Conservation (phyloP, 371 early-diverging fungal species). For the Mortierella sp. region DNA sequence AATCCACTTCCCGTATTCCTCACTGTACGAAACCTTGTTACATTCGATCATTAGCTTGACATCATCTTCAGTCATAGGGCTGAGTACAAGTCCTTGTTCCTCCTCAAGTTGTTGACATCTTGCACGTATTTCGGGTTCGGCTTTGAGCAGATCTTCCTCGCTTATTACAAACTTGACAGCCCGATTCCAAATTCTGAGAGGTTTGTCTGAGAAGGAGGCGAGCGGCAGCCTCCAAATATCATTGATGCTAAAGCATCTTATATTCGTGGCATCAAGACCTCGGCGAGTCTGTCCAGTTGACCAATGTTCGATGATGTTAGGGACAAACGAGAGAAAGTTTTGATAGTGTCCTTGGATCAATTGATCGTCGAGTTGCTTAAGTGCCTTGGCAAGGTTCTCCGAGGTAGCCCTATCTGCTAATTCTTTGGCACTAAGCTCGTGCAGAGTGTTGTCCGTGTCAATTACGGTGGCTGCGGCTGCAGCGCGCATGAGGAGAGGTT, state of each 20-base stretch:
- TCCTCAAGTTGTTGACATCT: constrained; percentile 22
- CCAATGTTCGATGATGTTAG: constrained; percentile 6
- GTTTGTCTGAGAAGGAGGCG: not conserved
- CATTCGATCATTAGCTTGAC: constrained; percentile 26
- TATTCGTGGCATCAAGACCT: not conserved
- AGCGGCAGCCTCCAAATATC: constrained; percentile 31
- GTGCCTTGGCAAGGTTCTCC: not conserved
- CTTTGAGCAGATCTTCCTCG: constrained; percentile 27
- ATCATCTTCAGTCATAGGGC: constrained; percentile 34
- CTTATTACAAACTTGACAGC: constrained; percentile 42
- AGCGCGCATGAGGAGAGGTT: constrained; percentile 17
- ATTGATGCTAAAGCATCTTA: constrained; percentile 28
- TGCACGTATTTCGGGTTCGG: constrained; percentile 11
- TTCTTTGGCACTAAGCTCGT: not conserved
- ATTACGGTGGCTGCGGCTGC: constrained; percentile 4
- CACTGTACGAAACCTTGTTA: constrained; percentile 25
- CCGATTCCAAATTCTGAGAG: not conserved
- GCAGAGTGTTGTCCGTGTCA: not conserved
- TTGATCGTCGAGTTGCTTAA: constrained; percentile 12
- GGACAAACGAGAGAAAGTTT: constrained; percentile 18
- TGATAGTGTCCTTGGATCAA: constrained; percentile 15
- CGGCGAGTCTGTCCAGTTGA: not conserved
- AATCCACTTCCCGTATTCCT: constrained; percentile 26
- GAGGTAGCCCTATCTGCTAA: constrained; percentile 5
- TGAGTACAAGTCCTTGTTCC: constrained; percentile 22